phyloP scores from a whole-genome alignment of 371 early-diverging fungal genomes.

The Rhizopus stolonifer region DNA sequence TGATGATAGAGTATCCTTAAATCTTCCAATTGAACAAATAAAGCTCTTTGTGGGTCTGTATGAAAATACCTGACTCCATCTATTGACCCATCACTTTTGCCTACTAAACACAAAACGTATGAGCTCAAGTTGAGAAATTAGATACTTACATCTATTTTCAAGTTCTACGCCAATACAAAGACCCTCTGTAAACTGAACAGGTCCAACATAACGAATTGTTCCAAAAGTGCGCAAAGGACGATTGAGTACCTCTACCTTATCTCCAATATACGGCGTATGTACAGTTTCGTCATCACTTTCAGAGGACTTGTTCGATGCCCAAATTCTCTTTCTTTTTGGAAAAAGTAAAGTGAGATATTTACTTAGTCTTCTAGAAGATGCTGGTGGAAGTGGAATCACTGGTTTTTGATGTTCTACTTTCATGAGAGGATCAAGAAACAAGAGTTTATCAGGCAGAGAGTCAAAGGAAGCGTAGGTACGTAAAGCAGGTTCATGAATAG shows the following conservation, averaged over 20 bases:
- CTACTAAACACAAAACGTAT: no score
- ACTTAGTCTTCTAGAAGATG: slow-evolving; percentile 14
- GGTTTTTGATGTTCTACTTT: not conserved
- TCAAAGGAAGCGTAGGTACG: slow-evolving; percentile 18
- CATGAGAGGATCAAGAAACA: slow-evolving; percentile 10
- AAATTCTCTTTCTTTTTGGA: slow-evolving; percentile 9
- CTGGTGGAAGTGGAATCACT: slow-evolving; percentile 13
- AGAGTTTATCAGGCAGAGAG: slow-evolving; percentile 17
- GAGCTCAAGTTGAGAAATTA: no score
- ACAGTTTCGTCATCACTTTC: slow-evolving; percentile 18
- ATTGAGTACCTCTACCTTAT: slow-evolving; percentile 20
- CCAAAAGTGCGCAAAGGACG: slow-evolving; percentile 32
- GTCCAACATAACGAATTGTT: slow-evolving; percentile 28
- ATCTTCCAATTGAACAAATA: slow-evolving; percentile 30
- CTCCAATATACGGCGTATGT: slow-evolving; percentile 15
- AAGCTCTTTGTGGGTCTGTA: slow-evolving; percentile 28
- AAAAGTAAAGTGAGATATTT: not conserved
- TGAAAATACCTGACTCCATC: slow-evolving; percentile 31
- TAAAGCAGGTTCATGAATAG: slow-evolving; percentile 5
- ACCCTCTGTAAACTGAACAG: slow-evolving; percentile 27
- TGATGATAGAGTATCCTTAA: slow-evolving; percentile 16
- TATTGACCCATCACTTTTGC: slow-evolving; percentile 33
- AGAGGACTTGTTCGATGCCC: slow-evolving; percentile 13
- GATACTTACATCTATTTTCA: slow-evolving; percentile 36
- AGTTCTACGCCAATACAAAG: slow-evolving; percentile 31